phyloP scores from a whole-genome alignment of 23 red algal genomes.

The Gracilariopsis chorda region DNA sequence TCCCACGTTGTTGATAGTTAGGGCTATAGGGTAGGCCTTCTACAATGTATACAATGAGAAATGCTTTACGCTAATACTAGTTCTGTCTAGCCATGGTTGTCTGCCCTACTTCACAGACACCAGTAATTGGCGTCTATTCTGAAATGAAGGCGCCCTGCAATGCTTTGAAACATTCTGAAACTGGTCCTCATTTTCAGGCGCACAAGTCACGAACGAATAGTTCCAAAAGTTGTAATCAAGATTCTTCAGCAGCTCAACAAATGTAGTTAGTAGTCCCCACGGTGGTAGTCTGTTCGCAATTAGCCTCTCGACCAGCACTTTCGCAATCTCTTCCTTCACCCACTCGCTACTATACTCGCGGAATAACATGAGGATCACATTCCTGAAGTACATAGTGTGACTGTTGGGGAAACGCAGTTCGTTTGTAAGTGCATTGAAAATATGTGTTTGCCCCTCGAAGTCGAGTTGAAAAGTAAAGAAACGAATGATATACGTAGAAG shows the following conservation, averaged over 20 bases:
- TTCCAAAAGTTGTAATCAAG: conserved; percentile 92
- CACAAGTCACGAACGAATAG: conserved; percentile 80
- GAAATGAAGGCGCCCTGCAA: conserved; percentile 69
- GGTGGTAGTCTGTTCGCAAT: conserved; percentile 95
- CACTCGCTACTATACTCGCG: conserved; percentile 61
- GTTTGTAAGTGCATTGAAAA: conserved; percentile 84
- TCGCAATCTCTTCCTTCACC: conserved; percentile 85
- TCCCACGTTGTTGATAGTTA: no score
- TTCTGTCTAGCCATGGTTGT: no score
- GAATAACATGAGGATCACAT: conserved; percentile 86
- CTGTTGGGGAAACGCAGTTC: conserved; percentile 93
- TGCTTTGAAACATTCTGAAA: conserved; percentile 91
- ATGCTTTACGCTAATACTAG: no score
- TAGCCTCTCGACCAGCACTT: conserved; percentile 90
- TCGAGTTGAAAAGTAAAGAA: conserved; percentile 68
- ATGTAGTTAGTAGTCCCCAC: conserved; percentile 95
- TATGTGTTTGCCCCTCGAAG: conserved; percentile 76
- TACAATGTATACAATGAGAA: no score
- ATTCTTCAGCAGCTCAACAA: conserved; percentile 97
- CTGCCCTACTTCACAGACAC: neutral
- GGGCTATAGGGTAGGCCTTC: no score
- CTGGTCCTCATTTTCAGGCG: conserved; percentile 80
- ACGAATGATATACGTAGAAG: conserved; percentile 67
- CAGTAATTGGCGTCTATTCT: conserved; percentile 11
- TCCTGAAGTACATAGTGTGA: conserved; percentile 92